These are phyloP conservation scores for Microglena sp. DNA, from an alignment of 139 green algal species.

Conservation along the genomic window DNA sequence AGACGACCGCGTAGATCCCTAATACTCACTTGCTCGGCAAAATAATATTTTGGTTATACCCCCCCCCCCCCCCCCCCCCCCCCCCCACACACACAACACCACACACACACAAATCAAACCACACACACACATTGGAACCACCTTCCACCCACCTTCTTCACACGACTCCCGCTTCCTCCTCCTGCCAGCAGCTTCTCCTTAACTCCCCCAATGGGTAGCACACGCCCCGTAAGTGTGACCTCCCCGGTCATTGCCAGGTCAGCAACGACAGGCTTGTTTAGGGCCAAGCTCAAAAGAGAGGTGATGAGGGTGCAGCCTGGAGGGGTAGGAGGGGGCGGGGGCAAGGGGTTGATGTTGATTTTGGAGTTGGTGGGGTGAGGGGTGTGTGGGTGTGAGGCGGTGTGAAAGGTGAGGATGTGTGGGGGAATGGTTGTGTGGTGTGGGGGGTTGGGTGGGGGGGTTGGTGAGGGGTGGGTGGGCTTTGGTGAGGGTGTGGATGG, in stretches of 20 bases:
- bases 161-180: conserved; percentile 50
- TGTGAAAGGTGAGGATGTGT: no score
- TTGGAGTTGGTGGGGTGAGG: no score
- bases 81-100: neutral
- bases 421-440: no score
- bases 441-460: no score
- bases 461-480: no score
- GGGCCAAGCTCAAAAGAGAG: conserved; percentile 80
- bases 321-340: conserved; percentile 83
- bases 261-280: conserved; percentile 51
- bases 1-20: neutral
- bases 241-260: conserved; percentile 59
- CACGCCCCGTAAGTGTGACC: conserved; percentile 86
- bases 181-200: conserved; percentile 92
- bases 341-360: no score
- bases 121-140: neutral
- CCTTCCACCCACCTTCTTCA: conserved; percentile 32
- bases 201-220: conserved; percentile 87
- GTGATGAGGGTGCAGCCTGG: conserved; percentile 89
- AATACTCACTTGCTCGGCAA: neutral
- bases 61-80: neutral
- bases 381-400: no score
- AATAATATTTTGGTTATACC: neutral
- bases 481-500: no score
- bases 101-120: neutral